phyloP scores from a whole-genome alignment of 495 filamentous ascomycete genomes.

The Hypoxylon fragiforme region DNA sequence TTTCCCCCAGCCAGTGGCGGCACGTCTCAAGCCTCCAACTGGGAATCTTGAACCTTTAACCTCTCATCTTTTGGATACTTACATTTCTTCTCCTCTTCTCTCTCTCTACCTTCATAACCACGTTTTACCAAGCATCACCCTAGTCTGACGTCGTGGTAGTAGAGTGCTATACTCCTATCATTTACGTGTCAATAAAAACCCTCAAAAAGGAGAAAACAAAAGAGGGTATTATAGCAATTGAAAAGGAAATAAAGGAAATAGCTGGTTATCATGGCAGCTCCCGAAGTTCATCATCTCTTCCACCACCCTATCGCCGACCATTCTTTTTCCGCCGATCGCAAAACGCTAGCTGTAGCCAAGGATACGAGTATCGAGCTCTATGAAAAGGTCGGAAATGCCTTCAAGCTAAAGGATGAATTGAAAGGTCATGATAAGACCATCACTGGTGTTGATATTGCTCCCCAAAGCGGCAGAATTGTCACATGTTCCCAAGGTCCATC shows the following conservation, averaged over 20 bases:
- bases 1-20: no score
- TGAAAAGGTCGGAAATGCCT: conserved; percentile 69
- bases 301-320: conserved; percentile 96
- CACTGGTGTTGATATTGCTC: conserved; percentile 94
- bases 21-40: no score
- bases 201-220: neutral
- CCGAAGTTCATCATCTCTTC: conserved; percentile 95
- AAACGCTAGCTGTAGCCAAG: conserved; percentile 86
- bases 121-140: conserved; percentile 9
- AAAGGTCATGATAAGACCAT: conserved; percentile 96
- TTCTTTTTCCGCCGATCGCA: conserved; percentile 90
- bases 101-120: neutral
- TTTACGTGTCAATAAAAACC: conserved; percentile 4
- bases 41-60: no score
- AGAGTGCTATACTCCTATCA: conserved; percentile 98
- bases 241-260: neutral
- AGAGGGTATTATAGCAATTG: neutral
- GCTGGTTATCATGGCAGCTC: conserved; percentile 67
- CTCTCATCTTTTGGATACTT: no score
- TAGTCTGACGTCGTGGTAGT: conserved; percentile 67
- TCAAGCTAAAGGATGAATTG: conserved; percentile 85
- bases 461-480: conserved; percentile 86
- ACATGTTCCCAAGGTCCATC: conserved; percentile 88
- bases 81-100: no score
- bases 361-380: conserved; percentile 94